phyloP scores from a whole-genome alignment of 2,329 filamentous ascomycete genomes.

The Pseudocercospora crystallina region DNA sequence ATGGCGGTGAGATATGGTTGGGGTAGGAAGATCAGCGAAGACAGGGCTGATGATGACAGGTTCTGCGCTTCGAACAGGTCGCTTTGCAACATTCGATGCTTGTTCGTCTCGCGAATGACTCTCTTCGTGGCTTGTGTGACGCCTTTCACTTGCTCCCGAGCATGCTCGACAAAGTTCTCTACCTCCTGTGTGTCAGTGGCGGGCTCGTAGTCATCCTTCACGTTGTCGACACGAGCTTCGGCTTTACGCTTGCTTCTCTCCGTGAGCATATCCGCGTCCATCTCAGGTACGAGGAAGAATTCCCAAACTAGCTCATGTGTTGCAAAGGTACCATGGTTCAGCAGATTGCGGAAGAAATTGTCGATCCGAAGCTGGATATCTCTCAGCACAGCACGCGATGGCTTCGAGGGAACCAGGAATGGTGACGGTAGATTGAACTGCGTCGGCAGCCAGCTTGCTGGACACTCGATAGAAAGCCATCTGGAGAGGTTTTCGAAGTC shows the following conservation, averaged over 20 bases:
- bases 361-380: conserved; percentile 86
- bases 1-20: conserved; percentile 67
- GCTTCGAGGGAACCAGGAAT: conserved; percentile 89
- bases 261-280: conserved; percentile 86
- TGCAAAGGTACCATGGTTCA: conserved; percentile 86
- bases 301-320: conserved; percentile 99
- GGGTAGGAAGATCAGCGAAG: conserved; percentile 67
- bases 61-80: conserved; percentile 68
- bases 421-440: conserved; percentile 77
- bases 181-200: conserved; percentile 74
- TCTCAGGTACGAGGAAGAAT: conserved; percentile 94
- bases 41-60: conserved; percentile 53
- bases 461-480: conserved; percentile 83
- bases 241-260: conserved; percentile 85
- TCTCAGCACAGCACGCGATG: conserved; percentile 79
- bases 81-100: conserved; percentile 62
- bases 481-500: conserved; percentile 91
- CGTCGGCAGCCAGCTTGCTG: conserved; percentile 89
- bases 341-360: conserved; percentile 80
- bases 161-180: conserved; percentile 88
- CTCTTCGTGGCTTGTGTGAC: conserved; percentile 82
- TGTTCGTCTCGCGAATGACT: conserved; percentile 76
- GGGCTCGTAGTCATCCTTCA: conserved; percentile 85
- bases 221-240: conserved; percentile 75
- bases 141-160: conserved; percentile 81